phyloP scores from a whole-genome alignment of 768 basidiomycete genomes.

The Lactifluus hygrophoroides region DNA sequence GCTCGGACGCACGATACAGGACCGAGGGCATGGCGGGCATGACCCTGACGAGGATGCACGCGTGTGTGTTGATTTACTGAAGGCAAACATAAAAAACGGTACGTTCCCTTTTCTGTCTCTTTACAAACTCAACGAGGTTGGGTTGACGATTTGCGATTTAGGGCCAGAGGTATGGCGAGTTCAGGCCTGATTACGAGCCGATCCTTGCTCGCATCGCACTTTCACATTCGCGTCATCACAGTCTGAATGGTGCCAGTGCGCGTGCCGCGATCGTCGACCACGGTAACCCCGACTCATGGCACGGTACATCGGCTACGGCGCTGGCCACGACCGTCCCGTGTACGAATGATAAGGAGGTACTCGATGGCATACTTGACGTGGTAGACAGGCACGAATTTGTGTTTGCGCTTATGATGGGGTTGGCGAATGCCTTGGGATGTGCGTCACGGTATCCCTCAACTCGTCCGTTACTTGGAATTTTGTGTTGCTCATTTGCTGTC shows the following conservation, averaged over 20 bases:
- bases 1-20: slow-evolving; percentile 86
- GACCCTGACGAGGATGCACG: slow-evolving; percentile 93
- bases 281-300: slow-evolving; percentile 77
- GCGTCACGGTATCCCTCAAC: slow-evolving; percentile 25
- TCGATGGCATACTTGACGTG: slow-evolving; percentile 56
- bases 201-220: slow-evolving; percentile 82
- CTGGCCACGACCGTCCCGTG: slow-evolving; percentile 61
- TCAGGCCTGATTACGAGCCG: slow-evolving; percentile 74
- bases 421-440: slow-evolving; percentile 83
- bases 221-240: slow-evolving; percentile 24
- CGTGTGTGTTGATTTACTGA: slow-evolving; percentile 77
- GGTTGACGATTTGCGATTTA: too few species aligned
- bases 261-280: slow-evolving; percentile 73
- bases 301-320: slow-evolving; percentile 71
- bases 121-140: not conserved
- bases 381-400: slow-evolving; percentile 65
- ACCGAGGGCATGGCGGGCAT: slow-evolving; percentile 75
- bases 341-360: slow-evolving; percentile 65
- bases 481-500: too few species aligned
- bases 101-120: slow-evolving; percentile 17
- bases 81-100: slow-evolving; percentile 72
- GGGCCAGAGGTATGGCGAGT: slow-evolving; percentile 78
- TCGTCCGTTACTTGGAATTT: too few species aligned
- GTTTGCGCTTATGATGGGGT: slow-evolving; percentile 75
- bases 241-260: slow-evolving; percentile 27